Base-by-base conservation (phyloP, 306 rosid genomes). In the Carpinus fangiana region DNA sequence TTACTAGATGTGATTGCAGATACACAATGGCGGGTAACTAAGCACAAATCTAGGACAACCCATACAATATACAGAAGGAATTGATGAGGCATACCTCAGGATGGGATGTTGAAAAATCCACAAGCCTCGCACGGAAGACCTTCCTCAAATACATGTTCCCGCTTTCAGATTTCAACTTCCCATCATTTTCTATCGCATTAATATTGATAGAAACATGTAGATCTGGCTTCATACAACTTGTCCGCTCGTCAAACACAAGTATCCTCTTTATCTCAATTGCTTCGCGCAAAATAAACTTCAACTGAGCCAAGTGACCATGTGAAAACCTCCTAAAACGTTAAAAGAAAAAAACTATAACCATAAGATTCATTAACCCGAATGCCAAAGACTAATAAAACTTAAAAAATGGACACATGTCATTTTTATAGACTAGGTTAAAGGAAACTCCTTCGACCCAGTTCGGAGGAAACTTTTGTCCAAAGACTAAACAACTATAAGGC, bases 251-350 rank as follows among this genome's bases (percentile, higher is more conserved):
- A 48, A 78, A 79, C 73, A 81, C 74, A 1, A 83, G 71, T 16
- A 86, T 31, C 74, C 80, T 90, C 87, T 89, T 87, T 20, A 88
- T 66, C 80, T 41, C 87, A 71, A 94, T 79, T 20, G 81, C 98
- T 85, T 90, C 92, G n/a, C 89, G 93, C 23, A 92, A 84, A 38
- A 92, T 76, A 68, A 78, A 89, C 83, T 90, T 92, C 87, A 94
- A 66, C 74, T 94, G 93, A 43, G 97, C 98, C 80, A 94, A 73
- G 86, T 92, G 92, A 48, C 73, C 23, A 47, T 80, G 81, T 0
- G 94, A 89, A 84, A 94, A 94, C 81, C 95, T 94, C 98, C 98
- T 92, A 75, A 28, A 76, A 47, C 80, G 70, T 4, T 7, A 13
- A 61, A 4, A 50, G 13, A 53, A 18, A 67, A 67, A 81, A 23